Evolutionary conservation across 2,329 filamentous ascomycete species (phyloP).

Genomic region (Alternaria dauci): DNA sequence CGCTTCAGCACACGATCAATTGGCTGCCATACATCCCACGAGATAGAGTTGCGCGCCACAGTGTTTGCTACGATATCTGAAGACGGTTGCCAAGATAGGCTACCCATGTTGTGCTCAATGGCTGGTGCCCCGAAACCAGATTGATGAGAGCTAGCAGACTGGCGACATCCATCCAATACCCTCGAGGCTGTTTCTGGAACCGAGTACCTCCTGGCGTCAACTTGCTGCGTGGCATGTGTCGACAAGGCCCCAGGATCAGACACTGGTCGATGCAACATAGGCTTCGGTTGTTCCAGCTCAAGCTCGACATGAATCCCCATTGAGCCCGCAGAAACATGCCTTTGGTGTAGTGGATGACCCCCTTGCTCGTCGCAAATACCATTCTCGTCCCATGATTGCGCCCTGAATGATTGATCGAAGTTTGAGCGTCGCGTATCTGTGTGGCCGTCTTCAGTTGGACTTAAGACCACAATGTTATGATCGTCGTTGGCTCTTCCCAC

Average conservation of each 20-base stretch:
- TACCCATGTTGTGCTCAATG: conserved; percentile 1
- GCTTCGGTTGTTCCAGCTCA: conserved; percentile 25
- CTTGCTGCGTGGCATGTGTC: neutral
- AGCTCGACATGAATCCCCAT: conserved; percentile 30
- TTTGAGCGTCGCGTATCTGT: conserved; percentile 24
- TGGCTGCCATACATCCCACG: conserved; percentile 5
- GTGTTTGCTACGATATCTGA: conserved; percentile 10
- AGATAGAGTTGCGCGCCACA: neutral
- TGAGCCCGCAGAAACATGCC: neutral
- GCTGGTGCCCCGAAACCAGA: conserved; percentile 14
- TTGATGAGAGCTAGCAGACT: neutral
- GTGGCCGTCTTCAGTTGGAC: conserved; percentile 35
- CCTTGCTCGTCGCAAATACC: conserved; percentile 41
- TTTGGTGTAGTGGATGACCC: conserved; percentile 29
- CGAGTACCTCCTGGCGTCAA: neutral
- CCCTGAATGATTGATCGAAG: conserved; percentile 39
- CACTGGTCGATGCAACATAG: conserved; percentile 1
- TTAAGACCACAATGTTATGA: conserved; percentile 45
- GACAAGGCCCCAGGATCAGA: conserved; percentile 7
- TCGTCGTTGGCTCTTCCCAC: conserved; percentile 42
- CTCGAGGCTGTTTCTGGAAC: conserved; percentile 2
- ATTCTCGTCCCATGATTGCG: conserved; percentile 36
- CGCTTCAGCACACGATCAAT: conserved; percentile 10
- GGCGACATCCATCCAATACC: conserved; percentile 1
- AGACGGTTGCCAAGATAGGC: conserved; percentile 6